phyloP scores from a whole-genome alignment of 768 basidiomycete species.

The Clathrus columnatus region DNA sequence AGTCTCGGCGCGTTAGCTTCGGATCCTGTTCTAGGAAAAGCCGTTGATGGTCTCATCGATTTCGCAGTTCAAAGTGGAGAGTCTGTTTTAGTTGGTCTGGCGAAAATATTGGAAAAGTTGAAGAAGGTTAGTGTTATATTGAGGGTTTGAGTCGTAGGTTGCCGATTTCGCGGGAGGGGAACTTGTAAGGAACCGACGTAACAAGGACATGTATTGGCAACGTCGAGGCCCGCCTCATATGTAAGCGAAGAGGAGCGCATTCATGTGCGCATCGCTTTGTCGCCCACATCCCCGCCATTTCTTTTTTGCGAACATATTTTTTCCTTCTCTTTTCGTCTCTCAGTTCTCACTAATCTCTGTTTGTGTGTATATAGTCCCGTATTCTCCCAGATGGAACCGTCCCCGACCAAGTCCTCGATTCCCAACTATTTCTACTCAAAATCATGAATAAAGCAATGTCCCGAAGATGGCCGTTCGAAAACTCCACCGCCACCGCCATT shows the following conservation, averaged over 20 bases:
- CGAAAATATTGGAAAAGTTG: constrained; percentile 1
- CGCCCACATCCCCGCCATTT: too few species aligned
- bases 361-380: not conserved
- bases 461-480: too few species aligned
- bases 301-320: too few species aligned
- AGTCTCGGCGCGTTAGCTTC: not conserved
- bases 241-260: too few species aligned
- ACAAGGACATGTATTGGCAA: too few species aligned
- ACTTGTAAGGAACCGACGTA: too few species aligned
- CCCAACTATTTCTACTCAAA: constrained; percentile 6
- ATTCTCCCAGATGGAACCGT: constrained; percentile 2
- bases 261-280: too few species aligned
- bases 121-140: not conserved
- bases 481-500: too few species aligned
- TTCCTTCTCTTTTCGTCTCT: not conserved
- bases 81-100: not conserved
- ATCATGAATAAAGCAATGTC: not conserved
- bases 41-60: not conserved
- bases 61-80: not conserved
- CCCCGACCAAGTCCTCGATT: constrained; percentile 7
- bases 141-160: not conserved
- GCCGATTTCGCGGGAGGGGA: not conserved
- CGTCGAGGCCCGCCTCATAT: too few species aligned
- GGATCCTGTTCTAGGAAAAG: not conserved
- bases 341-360: not conserved